Base-by-base conservation (phyloP, 2,329 filamentous ascomycete genomes). In the Aspergillus udagawae region DNA sequence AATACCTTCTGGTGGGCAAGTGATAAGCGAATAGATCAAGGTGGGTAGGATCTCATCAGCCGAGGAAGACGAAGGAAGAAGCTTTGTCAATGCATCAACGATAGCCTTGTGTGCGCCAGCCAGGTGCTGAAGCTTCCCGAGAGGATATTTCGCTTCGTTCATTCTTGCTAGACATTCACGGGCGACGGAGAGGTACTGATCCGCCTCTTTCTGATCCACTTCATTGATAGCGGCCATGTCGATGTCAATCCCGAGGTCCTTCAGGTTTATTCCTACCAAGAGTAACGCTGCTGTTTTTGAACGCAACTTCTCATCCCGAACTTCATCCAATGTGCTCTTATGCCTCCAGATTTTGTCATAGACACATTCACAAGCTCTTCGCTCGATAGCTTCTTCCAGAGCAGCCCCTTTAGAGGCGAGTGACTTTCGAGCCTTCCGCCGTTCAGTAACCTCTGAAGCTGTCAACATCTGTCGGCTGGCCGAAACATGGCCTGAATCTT, bases 21-120 rank as follows among this genome's bases (percentile, higher is more conserved):
- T 97, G 70, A 99, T 95, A 59, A 99, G 83, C 0, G 92, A 91
- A 77, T 96, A 99, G 60, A 99, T 99, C 61, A 99, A 82, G 73
- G 96, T 96, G 0, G 94, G 94, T 72, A 99, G 86, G 54, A 99
- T 95, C 75, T 97, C 94, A 70, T 99, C 94, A 2, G 94, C 94
- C 1, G 94, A 97, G 0, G 94, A 96, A 0, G 84, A 84, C 0
- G 92, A 84, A 8, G 85, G 83, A 54, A 87, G 82, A 21, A 87
- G 76, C 54, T 83, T 82, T 17, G 84, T 86, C 20, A 89, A 72
- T 4, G 92, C 92, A 72, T 97, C 93, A 51, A 99, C 94, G 61
- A 99, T 97, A 62, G 87, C 89, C 77, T 95, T 95, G 74, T 97
- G 94, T 3, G 91, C 90, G 42, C 87, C 86, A 63, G 92, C 96